Evolutionary conservation across 169 alveolate species (phyloP), one percentile per base, ranked within the genome.

Genomic region (Plasmodium adleri): DNA sequence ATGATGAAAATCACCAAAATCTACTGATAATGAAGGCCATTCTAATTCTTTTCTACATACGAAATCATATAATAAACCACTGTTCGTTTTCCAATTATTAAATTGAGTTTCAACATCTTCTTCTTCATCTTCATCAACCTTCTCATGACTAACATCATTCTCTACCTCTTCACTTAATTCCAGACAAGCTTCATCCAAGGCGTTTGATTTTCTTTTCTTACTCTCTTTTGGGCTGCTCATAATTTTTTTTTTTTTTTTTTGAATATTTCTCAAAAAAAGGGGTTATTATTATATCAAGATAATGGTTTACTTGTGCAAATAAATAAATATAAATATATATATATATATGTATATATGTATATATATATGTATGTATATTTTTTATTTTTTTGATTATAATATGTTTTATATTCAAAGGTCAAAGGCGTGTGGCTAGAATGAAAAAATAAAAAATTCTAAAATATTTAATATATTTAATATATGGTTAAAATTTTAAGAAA

Each of bases 21-120:
- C 88, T 20, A 75, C 50, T 10, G 88, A 75, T 24, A 75, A 67
- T 1, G 88, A 75, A 8, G 88, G 88, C 88, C 88, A 75, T 20
- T 75, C 88, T 39, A 75, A 56, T 10, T 75, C 88, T 24, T 75
- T 75, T 75, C 88, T 60, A 49, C 88, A 45, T 13, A 75, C 88
- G 22, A 75, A 75, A 49, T 75, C 88, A 39, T 75, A 75, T 13
- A 75, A 39, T 20, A 75, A 75, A 0, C 88, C 88, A 67, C 88
- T 75, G 12, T 75, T 75, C 10, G 72, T 68, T 54, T 75, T 75
- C 88, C 88, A 75, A 4, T 75, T 75, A 52, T 22, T 45, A 56
- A 75, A 75, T 39, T 75, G 88, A 1, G 68, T 63, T 28, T 63
- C 75, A 17, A 75, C 32, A 63, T 75, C 70, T 28, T 75, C 88